Evolutionary conservation across 805 yeast genomes (phyloP).

Genomic region (Nakazawaea siamensis): DNA sequence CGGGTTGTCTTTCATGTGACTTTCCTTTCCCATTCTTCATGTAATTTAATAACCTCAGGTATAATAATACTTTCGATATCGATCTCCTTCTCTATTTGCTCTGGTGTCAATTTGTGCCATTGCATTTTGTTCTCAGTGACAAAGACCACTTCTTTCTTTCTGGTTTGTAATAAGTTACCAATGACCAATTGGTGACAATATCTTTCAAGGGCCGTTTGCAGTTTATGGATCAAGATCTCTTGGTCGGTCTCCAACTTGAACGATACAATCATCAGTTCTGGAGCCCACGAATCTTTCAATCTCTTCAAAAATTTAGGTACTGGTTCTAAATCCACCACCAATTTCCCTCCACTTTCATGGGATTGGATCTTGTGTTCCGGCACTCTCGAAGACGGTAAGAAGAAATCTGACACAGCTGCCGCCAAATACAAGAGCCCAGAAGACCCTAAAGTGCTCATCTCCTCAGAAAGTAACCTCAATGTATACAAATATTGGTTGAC

Average conservation of each 20-base stretch:
- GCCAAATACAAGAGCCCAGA: slow-evolving; percentile 79
- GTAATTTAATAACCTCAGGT: slow-evolving; percentile 65
- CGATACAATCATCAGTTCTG: slow-evolving; percentile 86
- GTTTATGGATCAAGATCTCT: slow-evolving; percentile 61
- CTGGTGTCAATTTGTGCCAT: slow-evolving; percentile 45
- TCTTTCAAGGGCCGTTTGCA: slow-evolving; percentile 69
- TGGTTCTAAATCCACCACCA: slow-evolving; percentile 83
- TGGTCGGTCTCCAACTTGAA: slow-evolving; percentile 90
- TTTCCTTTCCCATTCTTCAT: slow-evolving; percentile 42
- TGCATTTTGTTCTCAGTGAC: slow-evolving; percentile 42
- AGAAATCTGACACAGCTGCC: slow-evolving; percentile 97
- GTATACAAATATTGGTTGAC: slow-evolving; percentile 92
- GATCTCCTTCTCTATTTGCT: slow-evolving; percentile 27
- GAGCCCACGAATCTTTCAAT: slow-evolving; percentile 91
- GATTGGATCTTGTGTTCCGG: slow-evolving; percentile 96
- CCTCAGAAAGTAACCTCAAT: slow-evolving; percentile 54
- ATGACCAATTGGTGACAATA: slow-evolving; percentile 92
- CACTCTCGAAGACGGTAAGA: slow-evolving; percentile 74
- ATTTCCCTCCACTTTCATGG: slow-evolving; percentile 61
- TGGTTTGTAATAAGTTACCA: slow-evolving; percentile 84
- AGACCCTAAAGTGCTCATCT: slow-evolving; percentile 44
- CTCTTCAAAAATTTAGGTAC: slow-evolving; percentile 91
- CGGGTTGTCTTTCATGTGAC: slow-evolving; percentile 46
- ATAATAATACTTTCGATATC: slow-evolving; percentile 79
- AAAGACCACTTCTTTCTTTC: slow-evolving; percentile 83